Evolutionary conservation across 345 rosid genomes (phyloP), one percentile per base, ranked within the genome.

Genomic region (Euphorbia lathyris): DNA sequence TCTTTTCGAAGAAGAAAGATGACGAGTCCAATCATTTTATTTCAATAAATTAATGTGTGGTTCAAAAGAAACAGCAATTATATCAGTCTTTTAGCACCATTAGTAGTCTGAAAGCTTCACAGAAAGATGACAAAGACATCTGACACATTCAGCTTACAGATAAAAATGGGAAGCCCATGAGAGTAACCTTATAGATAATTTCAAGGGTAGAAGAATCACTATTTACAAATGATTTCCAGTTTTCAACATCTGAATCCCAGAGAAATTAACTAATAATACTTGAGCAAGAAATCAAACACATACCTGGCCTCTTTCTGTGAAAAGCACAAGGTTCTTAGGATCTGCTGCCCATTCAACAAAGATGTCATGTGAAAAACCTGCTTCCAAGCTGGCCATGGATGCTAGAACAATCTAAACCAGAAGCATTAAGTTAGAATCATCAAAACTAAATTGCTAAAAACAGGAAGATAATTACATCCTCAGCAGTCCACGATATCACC

Each of bases 261-360:
- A 36, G 19, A 42, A 59, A 61, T 20, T 12, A 60, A 30, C 42
- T 57, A 27, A 68, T 56, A 19, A 23, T 20, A 32, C 27, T 20
- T 14, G 11, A 23, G 14, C 20, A 34, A 26, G 61, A 48, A 30
- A 32, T 23, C 48, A 36, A 53, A 56, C 58, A 59, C 50, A 14
- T 76, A 95, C 99, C 90, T 95, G 99, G 81, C 99, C 97, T 84
- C 91, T 87, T 81, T 95, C 99, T 7, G 97, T 90, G 80, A 95
- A 95, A 58, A 95, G 92, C 56, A 92, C 89, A 23, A 90, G 87
- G 81, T 92, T 95, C 83, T 79, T 92, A 22, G 76, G 79, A 80
- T 92, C 99, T 72, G 86, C 79, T 17, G 97, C 97, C 99, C 97
- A 95, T 63, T 95, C 97, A 68, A 87, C 97, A 65, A 95, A 92